Base-by-base conservation (phyloP, 768 basidiomycete genomes). In the Trametopsis cervina region DNA sequence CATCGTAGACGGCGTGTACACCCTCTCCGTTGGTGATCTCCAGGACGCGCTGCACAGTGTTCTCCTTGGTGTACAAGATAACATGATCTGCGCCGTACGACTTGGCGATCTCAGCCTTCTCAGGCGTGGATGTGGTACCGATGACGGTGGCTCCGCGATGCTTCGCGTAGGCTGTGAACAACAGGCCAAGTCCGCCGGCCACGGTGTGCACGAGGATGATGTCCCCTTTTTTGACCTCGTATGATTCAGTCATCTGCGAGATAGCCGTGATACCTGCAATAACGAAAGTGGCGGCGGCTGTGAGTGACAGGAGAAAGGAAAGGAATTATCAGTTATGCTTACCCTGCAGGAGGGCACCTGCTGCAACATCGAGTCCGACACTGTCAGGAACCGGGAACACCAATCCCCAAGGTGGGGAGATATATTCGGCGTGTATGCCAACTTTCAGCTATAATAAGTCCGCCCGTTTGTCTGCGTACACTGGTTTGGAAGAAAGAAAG, bases 1-100 rank as follows among this genome's bases (percentile, higher is more conserved):
- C 95, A 58, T 99, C 95, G 58, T 85, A 95, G 20, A 91, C 77
- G 13, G 80, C 94, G 53, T 95, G 78, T 4, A 92, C 88, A 13
- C 90, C 89, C 55, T 81, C 73, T 5, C 87, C 88, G 36, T 79
- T 78, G 0, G 90, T 91, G 46, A 91, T 65, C 57, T 86, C 81
- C 46, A 83, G 62, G 13, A 89, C 87, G 39, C 81, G 75, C 54
- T 83, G 60, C 10, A 89, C 83, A 0, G 84, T 84, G 51, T 89
- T 76, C 58, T 89, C 87, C 40, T 75, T 69, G 10, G 76, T 77
- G 65, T 91, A 92, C 35, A 93, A 63, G 51, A 97, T 83, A 42
- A 96, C 90, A 60, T 95, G 82, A 60, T 89, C 80, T 0, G 91
- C 89, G 10, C 95, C 95, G 49, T 86, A 72, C 41, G 72, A 66